Evolutionary conservation across 352 stramenopile genomes (phyloP).

Genomic region (Pythium aquatile): DNA sequence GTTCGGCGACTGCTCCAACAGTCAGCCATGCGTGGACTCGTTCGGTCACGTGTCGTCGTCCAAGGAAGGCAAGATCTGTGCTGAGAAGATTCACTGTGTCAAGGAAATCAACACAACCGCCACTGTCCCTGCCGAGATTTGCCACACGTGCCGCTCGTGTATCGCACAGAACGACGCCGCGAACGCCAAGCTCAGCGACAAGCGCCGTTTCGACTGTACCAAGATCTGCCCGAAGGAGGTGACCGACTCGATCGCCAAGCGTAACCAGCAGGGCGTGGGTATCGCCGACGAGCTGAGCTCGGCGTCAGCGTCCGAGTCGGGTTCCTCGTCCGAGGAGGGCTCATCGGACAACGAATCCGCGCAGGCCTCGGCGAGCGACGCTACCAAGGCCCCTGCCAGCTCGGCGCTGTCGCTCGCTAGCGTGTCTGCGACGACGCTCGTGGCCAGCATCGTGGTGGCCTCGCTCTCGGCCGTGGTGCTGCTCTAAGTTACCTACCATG

Average conservation of each 20-base stretch:
- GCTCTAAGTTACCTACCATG: conserved; percentile 13
- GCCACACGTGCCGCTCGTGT: conserved; percentile 82
- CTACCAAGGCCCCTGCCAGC: conserved; percentile 15
- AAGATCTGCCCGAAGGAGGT: conserved; percentile 68
- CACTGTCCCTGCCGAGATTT: conserved; percentile 58
- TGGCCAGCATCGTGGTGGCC: conserved; percentile 15
- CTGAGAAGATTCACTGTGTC: conserved; percentile 71
- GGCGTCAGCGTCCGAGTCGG: conserved; percentile 23
- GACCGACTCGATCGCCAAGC: conserved; percentile 55
- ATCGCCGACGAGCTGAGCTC: conserved; percentile 58
- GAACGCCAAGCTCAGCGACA: conserved; percentile 44
- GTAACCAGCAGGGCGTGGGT: conserved; percentile 49
- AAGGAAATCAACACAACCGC: conserved; percentile 68
- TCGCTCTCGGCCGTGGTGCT: conserved; percentile 16
- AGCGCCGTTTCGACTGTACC: conserved; percentile 75
- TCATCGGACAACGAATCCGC: conserved; percentile 1
- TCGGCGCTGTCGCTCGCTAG: not conserved
- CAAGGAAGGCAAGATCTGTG: conserved; percentile 53
- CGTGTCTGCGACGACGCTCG: conserved; percentile 12
- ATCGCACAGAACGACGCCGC: conserved; percentile 69
- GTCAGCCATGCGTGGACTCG: conserved; percentile 49
- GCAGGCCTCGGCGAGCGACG: not conserved
- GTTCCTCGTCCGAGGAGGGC: conserved; percentile 10
- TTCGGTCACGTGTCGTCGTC: conserved; percentile 58
- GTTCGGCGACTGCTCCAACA: conserved; percentile 65